These are phyloP conservation scores for Agrocybe pediades DNA, from an alignment of 768 basidiomycete genomes.

Conservation along the genomic window DNA sequence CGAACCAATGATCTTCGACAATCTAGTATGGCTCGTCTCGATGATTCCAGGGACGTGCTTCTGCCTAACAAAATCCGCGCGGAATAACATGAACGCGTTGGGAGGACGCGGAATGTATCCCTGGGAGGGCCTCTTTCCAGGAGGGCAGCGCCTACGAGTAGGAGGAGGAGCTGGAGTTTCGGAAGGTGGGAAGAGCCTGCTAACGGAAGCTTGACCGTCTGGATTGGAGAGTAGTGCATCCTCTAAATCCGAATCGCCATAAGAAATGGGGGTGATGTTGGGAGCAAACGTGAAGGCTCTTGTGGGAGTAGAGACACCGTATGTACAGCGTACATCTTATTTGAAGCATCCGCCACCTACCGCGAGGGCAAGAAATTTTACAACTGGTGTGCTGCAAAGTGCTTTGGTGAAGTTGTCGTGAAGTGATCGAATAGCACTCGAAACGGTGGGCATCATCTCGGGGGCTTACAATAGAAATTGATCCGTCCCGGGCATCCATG, in stretches of 20 bases:
- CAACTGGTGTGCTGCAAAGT: no score
- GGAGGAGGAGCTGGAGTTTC: conserved; percentile 14
- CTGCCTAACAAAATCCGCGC: conserved; percentile 77
- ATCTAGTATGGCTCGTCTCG: conserved; percentile 71
- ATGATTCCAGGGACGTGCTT: conserved; percentile 79
- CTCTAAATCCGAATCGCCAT: conserved; percentile 19
- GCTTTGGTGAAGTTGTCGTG: no score
- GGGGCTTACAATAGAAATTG: no score
- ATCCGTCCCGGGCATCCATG: no score
- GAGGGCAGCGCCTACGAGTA: conserved; percentile 23
- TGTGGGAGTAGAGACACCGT: conserved; percentile 17
- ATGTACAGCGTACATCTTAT: no score
- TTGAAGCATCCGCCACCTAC: no score
- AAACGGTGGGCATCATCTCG: no score
- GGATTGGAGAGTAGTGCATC: background rate
- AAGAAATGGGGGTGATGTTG: conserved; percentile 30
- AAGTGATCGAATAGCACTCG: no score
- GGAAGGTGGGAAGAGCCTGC: conserved; percentile 23
- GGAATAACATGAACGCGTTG: conserved; percentile 86
- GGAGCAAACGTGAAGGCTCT: conserved; percentile 29
- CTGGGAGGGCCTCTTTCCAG: conserved; percentile 25
- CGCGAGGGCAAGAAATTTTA: no score
- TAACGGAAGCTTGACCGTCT: background rate
- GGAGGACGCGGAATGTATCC: conserved; percentile 80
- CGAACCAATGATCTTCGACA: conserved; percentile 73